Conservation (phyloP, 306 rosid species). For the Aeschynomene evenia region DNA sequence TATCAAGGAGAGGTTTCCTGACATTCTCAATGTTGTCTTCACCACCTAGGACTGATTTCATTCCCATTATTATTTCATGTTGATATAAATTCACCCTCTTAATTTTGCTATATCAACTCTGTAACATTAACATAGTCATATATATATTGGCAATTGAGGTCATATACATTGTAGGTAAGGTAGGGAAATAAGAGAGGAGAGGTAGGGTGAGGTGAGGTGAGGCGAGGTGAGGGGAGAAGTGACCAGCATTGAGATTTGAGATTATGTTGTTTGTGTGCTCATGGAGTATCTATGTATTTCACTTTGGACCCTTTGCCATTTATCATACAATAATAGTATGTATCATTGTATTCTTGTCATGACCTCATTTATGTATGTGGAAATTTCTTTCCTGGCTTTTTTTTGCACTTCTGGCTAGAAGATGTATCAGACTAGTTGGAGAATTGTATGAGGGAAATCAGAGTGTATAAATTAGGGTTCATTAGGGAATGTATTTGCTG, state of each 20-base stretch:
- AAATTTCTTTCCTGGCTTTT: neutral
- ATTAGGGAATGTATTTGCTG: neutral
- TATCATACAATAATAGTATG: neutral
- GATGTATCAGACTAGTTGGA: neutral
- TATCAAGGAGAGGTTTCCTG: constrained; percentile 86
- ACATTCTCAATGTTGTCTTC: constrained; percentile 66
- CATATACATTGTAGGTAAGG: neutral
- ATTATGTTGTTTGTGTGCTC: neutral
- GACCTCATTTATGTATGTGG: neutral
- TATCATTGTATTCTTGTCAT: neutral
- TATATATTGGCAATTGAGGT: neutral
- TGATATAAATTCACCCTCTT: neutral
- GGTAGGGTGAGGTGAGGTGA: too few relatives aligned
- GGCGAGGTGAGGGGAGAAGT: neutral
- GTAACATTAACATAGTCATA: neutral
- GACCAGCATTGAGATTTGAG: neutral
- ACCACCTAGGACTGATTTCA: constrained; percentile 28
- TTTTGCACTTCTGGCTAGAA: neutral
- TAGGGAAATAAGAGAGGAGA: too few relatives aligned
- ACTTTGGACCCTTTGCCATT: neutral
- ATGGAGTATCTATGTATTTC: neutral
- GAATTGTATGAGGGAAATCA: neutral
- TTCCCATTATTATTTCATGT: neutral
- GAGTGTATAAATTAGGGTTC: neutral
- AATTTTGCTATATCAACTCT: neutral